Evolutionary conservation across 2,329 filamentous ascomycete genomes (phyloP).

Genomic region (Diaporthe caulivora): DNA sequence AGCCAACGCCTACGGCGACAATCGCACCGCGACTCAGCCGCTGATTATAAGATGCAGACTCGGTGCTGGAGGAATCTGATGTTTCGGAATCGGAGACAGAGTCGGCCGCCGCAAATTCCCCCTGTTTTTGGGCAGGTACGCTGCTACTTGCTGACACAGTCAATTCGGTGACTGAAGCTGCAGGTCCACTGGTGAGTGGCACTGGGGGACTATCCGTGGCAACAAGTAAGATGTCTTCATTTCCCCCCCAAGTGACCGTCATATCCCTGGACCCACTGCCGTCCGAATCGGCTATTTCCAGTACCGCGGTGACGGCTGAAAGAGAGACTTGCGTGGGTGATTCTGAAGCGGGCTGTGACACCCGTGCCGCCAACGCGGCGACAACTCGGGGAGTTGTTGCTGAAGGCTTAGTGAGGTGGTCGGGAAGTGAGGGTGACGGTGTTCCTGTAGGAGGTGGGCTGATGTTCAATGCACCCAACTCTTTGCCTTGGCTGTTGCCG

Average conservation of each 20-base stretch:
- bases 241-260: neutral
- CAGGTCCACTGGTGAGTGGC: neutral
- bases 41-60: neutral
- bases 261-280: neutral
- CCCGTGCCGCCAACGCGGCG: neutral
- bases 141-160: neutral
- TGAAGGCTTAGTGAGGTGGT: neutral
- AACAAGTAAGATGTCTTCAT: neutral
- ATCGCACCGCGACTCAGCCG: slow-evolving; percentile 20
- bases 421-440: neutral
- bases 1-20: slow-evolving; percentile 20
- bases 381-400: neutral
- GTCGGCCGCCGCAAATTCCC: neutral
- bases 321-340: neutral
- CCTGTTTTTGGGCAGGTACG: neutral
- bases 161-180: neutral
- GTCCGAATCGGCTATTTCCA: slow-evolving; percentile 5
- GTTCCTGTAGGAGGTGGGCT: neutral
- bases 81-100: neutral
- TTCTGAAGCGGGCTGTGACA: neutral
- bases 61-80: neutral
- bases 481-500: neutral
- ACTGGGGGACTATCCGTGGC: neutral
- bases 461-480: neutral
- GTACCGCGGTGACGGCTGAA: neutral